Percentiles rank a stretch among this genome's conserved stretches.
phyloP scores from a whole-genome alignment of 805 yeast genomes.

The Hanseniaspora valbyensis region DNA sequence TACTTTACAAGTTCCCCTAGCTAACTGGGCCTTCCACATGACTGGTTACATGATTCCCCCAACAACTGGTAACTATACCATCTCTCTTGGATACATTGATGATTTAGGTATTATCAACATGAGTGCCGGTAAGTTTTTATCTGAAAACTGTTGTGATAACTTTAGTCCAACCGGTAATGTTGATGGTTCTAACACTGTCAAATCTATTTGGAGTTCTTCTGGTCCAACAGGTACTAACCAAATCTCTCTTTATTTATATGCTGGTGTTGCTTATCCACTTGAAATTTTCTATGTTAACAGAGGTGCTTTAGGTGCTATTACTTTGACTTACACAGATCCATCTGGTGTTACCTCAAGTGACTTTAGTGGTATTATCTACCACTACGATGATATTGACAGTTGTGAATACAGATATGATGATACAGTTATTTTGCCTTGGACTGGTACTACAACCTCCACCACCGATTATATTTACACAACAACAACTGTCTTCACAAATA shows the following conservation, averaged over 20 bases:
- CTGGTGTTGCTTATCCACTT: conserved; percentile 26
- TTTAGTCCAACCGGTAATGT: neutral
- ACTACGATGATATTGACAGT: neutral
- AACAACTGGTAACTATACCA: neutral
- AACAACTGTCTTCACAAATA: neutral
- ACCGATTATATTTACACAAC: neutral
- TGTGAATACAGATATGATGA: neutral
- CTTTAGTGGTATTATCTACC: conserved; percentile 19
- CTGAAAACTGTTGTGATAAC: neutral
- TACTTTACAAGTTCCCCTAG: neutral
- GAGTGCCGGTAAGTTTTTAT: neutral
- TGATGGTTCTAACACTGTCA: neutral
- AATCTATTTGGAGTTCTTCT: neutral
- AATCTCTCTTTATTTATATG: conserved; percentile 16
- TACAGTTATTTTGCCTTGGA: neutral
- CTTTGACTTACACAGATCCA: conserved; percentile 20
- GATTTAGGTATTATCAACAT: neutral
- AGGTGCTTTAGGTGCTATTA: conserved; percentile 16
- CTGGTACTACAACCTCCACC: neutral
- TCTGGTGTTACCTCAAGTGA: conserved; percentile 18
- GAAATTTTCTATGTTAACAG: conserved; percentile 22
- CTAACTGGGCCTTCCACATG: neutral
- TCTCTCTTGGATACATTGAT: neutral
- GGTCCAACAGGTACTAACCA: neutral
- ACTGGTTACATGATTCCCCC: conserved; percentile 2